Evolutionary conservation across 495 filamentous ascomycete genomes (phyloP), one percentile per base, ranked within the genome.

Genomic region (Talaromyces trachyspermus): DNA sequence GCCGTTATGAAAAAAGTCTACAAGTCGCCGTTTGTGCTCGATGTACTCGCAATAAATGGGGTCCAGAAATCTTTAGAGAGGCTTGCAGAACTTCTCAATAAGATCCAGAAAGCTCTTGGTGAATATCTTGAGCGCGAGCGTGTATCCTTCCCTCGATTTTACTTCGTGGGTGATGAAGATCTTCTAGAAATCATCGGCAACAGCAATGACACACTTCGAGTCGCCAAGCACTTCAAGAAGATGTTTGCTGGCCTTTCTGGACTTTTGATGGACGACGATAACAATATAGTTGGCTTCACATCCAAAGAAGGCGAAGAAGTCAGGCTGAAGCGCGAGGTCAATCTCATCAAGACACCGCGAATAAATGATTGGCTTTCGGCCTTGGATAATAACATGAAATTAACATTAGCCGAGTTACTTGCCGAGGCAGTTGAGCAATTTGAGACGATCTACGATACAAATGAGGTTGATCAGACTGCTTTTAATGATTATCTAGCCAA

Each of bases 131-230:
- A 99, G 66, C 88, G 91, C 48, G 92, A 99, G 71, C 79, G 92
- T 58, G 83, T 95, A 3, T 92, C 92, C 2, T 99, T 99, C 70
- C 92, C 92, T 39, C 80, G 92, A 24, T 99, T 99, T 71, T 99
- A 99, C 64, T 99, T 99, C 58, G 92, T 99, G 47, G 92, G 92
- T 62, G 92, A 99, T 56, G 92, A 99, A 64, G 92, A 99, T 64
- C 70, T 99, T 49, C 74, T 99, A n/a, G 92, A 99, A 65, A 99
- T 99, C 64, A 99, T 99, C 43, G 92, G 92, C 60, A 99, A 99
- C 64, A 95, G 89, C 65, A 96, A 95, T 56, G 92, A 99, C 56
- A 94, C 90, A 9, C 71, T 88, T 55, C 88, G 92, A 20, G 89
- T 99, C 49, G 86, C 91, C 37, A 97, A 97, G 63, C 92, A 99